These are phyloP conservation scores for Kwoniella sp. DNA, from an alignment of 768 basidiomycete species.

Conservation along the genomic window DNA sequence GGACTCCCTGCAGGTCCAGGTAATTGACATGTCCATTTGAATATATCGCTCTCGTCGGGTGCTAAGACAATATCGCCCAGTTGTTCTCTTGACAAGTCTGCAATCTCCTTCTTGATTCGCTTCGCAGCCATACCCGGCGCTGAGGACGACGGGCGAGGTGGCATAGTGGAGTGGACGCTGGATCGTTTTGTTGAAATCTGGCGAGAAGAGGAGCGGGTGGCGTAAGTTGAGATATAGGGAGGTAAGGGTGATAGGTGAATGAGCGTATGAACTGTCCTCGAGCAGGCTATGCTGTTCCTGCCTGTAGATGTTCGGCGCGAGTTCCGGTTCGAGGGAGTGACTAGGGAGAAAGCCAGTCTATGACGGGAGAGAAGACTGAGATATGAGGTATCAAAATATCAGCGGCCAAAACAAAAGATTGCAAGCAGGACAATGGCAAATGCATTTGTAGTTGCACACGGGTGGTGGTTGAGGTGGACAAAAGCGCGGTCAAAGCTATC, in stretches of 20 bases:
- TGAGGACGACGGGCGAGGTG: slow-evolving; percentile 7
- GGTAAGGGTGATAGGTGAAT: not conserved
- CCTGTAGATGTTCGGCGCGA: too few species aligned
- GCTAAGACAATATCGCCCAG: slow-evolving; percentile 46
- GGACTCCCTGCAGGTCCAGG: slow-evolving; percentile 52
- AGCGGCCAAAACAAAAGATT: too few species aligned
- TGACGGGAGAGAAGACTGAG: too few species aligned
- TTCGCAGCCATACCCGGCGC: slow-evolving; percentile 38
- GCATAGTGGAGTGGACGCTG: slow-evolving; percentile 4
- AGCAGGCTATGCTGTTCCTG: too few species aligned
- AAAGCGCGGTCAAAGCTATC: too few species aligned
- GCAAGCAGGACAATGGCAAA: too few species aligned
- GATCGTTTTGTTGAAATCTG: not conserved
- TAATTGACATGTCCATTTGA: slow-evolving; percentile 46
- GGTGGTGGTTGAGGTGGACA: slow-evolving; percentile 10
- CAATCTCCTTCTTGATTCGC: slow-evolving; percentile 55
- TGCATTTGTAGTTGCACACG: too few species aligned
- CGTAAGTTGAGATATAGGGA: not conserved
- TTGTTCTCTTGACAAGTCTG: slow-evolving; percentile 50
- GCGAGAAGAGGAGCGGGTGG: not conserved
- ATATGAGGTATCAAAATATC: too few species aligned
- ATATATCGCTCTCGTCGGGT: slow-evolving; percentile 52
- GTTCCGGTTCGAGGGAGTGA: too few species aligned
- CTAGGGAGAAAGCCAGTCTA: too few species aligned
- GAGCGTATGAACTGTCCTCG: too few species aligned